These are phyloP conservation scores for Fistulifera pelliculosa DNA, from an alignment of 108 stramenopile species.

Conservation along the genomic window DNA sequence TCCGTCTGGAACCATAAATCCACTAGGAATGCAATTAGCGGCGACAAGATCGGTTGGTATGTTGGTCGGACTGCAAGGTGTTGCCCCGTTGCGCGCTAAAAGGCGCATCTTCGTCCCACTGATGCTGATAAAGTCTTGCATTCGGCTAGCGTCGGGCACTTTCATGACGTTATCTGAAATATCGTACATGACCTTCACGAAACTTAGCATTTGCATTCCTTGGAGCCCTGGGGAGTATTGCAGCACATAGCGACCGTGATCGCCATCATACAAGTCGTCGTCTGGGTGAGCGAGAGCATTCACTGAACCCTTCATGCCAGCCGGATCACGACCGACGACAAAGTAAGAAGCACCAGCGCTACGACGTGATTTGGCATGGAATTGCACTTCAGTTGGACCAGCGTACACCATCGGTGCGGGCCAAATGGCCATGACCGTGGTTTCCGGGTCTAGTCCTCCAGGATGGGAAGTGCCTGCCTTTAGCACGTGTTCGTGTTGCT, in stretches of 20 bases:
- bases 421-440: constrained; percentile 99
- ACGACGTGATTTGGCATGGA: constrained; percentile 96
- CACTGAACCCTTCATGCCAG: constrained; percentile 92
- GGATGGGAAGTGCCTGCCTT: constrained; percentile 78
- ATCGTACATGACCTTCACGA: constrained; percentile 98
- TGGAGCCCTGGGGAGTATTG: constrained; percentile 92
- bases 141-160: constrained; percentile 73
- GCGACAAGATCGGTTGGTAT: constrained; percentile 93
- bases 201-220: constrained; percentile 92
- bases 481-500: constrained; percentile 94
- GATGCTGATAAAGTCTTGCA: constrained; percentile 95
- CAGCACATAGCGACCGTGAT: constrained; percentile 95
- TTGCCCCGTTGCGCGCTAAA: constrained; percentile 89
- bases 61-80: constrained; percentile 80
- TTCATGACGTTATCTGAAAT: constrained; percentile 94
- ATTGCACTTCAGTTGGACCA: constrained; percentile 98
- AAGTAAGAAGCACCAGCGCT: constrained; percentile 94
- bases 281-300: constrained; percentile 84
- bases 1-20: constrained; percentile 98
- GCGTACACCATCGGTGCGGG: constrained; percentile 98
- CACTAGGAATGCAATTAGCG: constrained; percentile 94
- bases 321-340: constrained; percentile 96
- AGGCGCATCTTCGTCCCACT: constrained; percentile 94
- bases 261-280: constrained; percentile 95
- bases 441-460: constrained; percentile 89